Base-by-base conservation (phyloP, 345 rosid genomes). In the Turritis glabra region DNA sequence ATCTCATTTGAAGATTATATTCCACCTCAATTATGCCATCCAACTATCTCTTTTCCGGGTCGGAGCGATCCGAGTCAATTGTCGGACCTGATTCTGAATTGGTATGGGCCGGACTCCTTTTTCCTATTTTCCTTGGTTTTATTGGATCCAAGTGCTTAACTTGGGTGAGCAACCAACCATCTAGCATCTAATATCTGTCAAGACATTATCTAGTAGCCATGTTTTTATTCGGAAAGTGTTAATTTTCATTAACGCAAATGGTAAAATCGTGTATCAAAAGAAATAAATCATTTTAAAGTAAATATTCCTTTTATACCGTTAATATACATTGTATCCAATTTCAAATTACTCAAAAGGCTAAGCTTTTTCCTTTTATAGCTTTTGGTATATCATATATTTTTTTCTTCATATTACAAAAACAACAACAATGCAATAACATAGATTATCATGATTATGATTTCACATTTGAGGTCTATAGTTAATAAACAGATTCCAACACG, bases 91-190 rank as follows among this genome's bases (percentile, higher is more conserved):
- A 2, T 53, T 64, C 13, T 64, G 57, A 7, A 37, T 27, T 27
- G 10, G 10, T 57, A 5, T 70, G 56, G 72, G 71, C 77, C 76
- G 12, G 17, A 5, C 25, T 37, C 23, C n/a, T 22, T 8, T 14
- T 8, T 25, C 27, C 27, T 26, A 26, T 2, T 26, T 26, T 13
- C n/a, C 17, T 52, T 52, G 15, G 41, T 12, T 12, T 12, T 37
- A 3, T 12, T 38, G 5, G n/a, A 38, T 13, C 44, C 1, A 12
- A 12, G n/a, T 38, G n/a, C n/a, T 1, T 47, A 47, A 44, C 21
- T 5, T 2, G 21, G n/a, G n/a, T 44, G 3, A 7, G 48, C 48
- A 44, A 44, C 23, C 12, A 26, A 30, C n/a, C n/a, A n/a, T 4
- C 59, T n/a, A 53, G n/a, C n/a, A 8, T 54, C 27, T 26, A 26